phyloP scores from a whole-genome alignment of 2,329 filamentous ascomycete species.

The Penicillium olsonii region DNA sequence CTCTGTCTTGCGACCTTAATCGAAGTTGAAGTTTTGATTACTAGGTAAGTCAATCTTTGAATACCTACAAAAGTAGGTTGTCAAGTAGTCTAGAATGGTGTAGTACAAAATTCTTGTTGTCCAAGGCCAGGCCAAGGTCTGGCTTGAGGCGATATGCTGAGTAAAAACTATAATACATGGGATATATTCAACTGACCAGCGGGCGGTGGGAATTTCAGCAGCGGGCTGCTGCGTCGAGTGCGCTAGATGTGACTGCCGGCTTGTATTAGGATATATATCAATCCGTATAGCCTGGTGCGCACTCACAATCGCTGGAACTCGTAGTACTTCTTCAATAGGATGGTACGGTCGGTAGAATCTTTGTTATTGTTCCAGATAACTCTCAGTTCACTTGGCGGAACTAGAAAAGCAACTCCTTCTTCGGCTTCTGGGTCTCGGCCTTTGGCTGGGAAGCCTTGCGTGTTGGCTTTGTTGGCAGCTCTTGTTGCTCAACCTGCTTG shows the following conservation, averaged over 20 bases:
- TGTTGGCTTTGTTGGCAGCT: not conserved
- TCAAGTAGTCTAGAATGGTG: not conserved
- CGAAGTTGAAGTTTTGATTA: too few species aligned
- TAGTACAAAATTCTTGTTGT: not conserved
- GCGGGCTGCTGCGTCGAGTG: not conserved
- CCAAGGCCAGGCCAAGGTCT: not conserved
- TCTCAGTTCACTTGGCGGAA: not conserved
- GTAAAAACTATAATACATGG: conserved; percentile 31
- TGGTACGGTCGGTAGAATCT: not conserved
- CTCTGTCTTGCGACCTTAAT: too few species aligned
- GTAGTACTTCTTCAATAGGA: not conserved
- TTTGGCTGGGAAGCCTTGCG: not conserved
- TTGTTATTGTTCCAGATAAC: not conserved
- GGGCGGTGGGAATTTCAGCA: conserved; percentile 4
- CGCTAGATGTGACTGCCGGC: not conserved
- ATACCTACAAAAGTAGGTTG: too few species aligned
- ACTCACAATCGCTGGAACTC: not conserved
- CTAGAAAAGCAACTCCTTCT: not conserved
- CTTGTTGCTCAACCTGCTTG: not conserved
- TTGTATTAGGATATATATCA: not conserved
- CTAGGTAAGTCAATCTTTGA: too few species aligned
- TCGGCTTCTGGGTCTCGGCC: not conserved
- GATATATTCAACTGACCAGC: conserved; percentile 23
- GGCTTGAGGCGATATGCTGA: not conserved
- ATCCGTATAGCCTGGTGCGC: not conserved